phyloP scores from a whole-genome alignment of 164 flowering plant species.

The Euptelea pleiosperma region DNA sequence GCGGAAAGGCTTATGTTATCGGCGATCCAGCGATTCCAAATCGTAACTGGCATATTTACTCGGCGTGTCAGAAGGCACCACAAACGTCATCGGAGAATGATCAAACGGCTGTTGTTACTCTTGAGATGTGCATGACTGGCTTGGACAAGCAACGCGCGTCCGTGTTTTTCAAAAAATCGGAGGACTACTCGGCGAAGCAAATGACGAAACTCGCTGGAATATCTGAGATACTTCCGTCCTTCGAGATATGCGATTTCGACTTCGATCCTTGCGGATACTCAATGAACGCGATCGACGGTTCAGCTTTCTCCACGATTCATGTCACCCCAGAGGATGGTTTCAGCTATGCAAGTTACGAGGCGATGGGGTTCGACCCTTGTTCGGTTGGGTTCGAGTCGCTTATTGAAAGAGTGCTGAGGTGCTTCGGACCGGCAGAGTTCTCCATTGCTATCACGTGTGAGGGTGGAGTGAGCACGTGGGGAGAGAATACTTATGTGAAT shows the following conservation, averaged over 20 bases:
- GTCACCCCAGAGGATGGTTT: conserved; percentile 87
- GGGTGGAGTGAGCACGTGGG: conserved; percentile 22
- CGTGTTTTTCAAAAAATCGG: conserved; percentile 49
- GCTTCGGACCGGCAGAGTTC: conserved; percentile 58
- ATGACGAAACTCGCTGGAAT: conserved; percentile 64
- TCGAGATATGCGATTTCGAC: conserved; percentile 59
- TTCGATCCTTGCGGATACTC: conserved; percentile 92
- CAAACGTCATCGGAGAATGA: background rate
- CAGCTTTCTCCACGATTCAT: conserved; percentile 59
- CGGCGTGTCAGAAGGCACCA: conserved; percentile 28
- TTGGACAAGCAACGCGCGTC: conserved; percentile 44
- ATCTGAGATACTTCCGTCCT: conserved; percentile 40
- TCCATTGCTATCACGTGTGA: conserved; percentile 47
- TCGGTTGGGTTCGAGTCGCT: conserved; percentile 25
- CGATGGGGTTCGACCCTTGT: conserved; percentile 41
- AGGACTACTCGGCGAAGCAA: conserved; percentile 23
- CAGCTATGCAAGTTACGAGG: conserved; percentile 83
- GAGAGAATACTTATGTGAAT: conserved; percentile 21
- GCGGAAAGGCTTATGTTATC: conserved; percentile 43
- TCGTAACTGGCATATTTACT: conserved; percentile 66
- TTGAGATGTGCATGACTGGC: conserved; percentile 89
- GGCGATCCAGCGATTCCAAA: conserved; percentile 34
- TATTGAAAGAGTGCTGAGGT: conserved; percentile 44
- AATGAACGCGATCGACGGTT: conserved; percentile 66
- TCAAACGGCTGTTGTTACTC: conserved; percentile 21